Conservation (phyloP, 805 yeast genomes). For the Scheffersomyces coipomensis region DNA sequence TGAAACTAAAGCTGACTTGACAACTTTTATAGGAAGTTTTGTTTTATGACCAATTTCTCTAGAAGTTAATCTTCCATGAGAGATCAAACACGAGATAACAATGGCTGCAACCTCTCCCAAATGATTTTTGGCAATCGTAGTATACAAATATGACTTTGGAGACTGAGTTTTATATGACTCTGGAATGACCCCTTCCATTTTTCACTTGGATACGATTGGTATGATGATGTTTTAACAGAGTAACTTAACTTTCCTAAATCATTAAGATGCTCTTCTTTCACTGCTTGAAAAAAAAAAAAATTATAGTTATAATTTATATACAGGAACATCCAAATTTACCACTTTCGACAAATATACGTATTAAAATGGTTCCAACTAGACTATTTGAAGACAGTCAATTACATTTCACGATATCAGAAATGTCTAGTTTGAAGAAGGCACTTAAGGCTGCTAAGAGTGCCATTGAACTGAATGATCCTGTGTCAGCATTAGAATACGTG, state of each 20-base stretch:
- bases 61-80: slow-evolving; percentile 65
- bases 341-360: too few relatives aligned
- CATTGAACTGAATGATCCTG: slow-evolving; percentile 56
- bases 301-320: too few relatives aligned
- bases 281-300: too few relatives aligned
- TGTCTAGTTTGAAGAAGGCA: slow-evolving; percentile 19
- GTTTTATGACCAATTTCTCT: slow-evolving; percentile 51
- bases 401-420: slow-evolving; percentile 4
- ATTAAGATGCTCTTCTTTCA: too few relatives aligned
- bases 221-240: too few relatives aligned
- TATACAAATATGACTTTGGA: slow-evolving; percentile 59
- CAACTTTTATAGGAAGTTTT: slow-evolving; percentile 45
- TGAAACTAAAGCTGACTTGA: slow-evolving; percentile 69
- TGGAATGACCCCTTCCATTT: slow-evolving; percentile 16
- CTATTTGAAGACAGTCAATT: neutral
- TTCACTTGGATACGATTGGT: too few relatives aligned
- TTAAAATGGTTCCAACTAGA: too few relatives aligned
- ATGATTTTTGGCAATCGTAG: slow-evolving; percentile 50
- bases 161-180: slow-evolving; percentile 49
- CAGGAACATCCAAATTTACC: too few relatives aligned
- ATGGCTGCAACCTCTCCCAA: slow-evolving; percentile 74
- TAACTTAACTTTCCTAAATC: too few relatives aligned
- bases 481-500: slow-evolving; percentile 56
- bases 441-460: slow-evolving; percentile 45
- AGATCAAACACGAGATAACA: slow-evolving; percentile 57